Evolutionary conservation across 306 rosid species (phyloP), one percentile per base, ranked within the genome.

Genomic region (Rosa lucieae): DNA sequence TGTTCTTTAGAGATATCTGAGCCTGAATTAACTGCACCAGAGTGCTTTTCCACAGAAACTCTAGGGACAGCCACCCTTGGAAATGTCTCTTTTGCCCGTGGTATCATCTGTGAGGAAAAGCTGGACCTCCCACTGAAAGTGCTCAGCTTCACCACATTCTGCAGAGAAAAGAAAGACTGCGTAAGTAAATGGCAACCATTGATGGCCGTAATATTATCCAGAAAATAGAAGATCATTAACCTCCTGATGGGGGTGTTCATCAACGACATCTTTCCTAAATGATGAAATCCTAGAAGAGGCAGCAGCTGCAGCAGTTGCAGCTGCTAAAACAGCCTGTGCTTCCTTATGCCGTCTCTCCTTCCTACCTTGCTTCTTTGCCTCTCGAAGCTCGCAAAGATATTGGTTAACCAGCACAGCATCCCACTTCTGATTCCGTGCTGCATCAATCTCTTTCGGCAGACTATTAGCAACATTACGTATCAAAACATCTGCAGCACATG

Each of bases 231-330:
- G 49, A 77, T 77, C 43, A 73, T 66, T 35, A 77, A 96, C 99
- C 97, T 92, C 97, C 48, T 81, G 92, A 83, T 86, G 94, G 61
- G 84, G 44, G 58, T 91, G 79, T 73, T 90, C 99, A 51, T 93
- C 97, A 46, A 84, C 77, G 62, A 81, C 75, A 65, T 96, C 99
- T 84, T 96, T 96, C 83, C 99, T 94, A 70, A 91, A 88, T 49
- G 97, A 90, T 52, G 97, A 92, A 61, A 87, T 86, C 89, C 99
- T 93, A 52, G 97, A 85, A 61, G 99, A 96, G 67, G 97, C 92
- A 3, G 99, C 98, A 1, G 98, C 98, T 23, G 98, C 99, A 74
- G 99, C 98, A 67, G 99, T 91, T 70, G 99, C 99, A 77, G 99
- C 99, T 78, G 98, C 99, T 80, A 96, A 85, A 29, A 96, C 97